These are phyloP conservation scores for Rutstroemia sydowiana DNA, from an alignment of 2,329 filamentous ascomycete genomes.

Conservation along the genomic window DNA sequence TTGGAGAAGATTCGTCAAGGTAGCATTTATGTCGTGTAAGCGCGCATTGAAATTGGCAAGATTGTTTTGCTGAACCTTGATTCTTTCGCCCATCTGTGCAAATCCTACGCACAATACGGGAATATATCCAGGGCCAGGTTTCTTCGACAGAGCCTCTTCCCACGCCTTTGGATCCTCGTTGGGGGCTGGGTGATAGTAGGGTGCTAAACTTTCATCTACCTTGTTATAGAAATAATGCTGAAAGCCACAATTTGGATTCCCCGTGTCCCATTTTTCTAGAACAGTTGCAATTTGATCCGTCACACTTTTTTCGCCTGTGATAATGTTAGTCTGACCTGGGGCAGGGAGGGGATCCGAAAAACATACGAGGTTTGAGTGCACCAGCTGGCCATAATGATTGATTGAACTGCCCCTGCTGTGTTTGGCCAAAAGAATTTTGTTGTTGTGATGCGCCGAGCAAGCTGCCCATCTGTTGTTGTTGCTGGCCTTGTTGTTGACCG, in stretches of 20 bases:
- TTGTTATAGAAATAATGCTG: conserved; percentile 86
- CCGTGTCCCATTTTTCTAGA: conserved; percentile 66
- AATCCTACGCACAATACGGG: conserved; percentile 73
- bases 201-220: conserved; percentile 65
- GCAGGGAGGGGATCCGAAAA: no score
- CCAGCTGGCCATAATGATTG: conserved; percentile 28
- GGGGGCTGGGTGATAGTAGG: conserved; percentile 64
- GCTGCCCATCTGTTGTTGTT: conserved; percentile 5
- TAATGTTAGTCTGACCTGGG: conserved; percentile 15
- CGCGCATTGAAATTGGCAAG: conserved; percentile 63
- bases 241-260: conserved; percentile 62
- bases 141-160: conserved; percentile 76
- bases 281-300: conserved; percentile 67
- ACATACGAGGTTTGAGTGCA: conserved; percentile 25
- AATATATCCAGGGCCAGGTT: conserved; percentile 68
- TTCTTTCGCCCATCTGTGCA: conserved; percentile 60
- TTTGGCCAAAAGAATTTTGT: conserved; percentile 8
- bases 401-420: conserved; percentile 19
- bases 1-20: conserved; percentile 63
- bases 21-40: conserved; percentile 73
- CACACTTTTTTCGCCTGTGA: conserved; percentile 60
- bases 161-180: conserved; percentile 71
- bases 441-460: conserved; percentile 13
- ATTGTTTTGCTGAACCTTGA: conserved; percentile 63
- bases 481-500: conserved; percentile 12